A percentile compares a stretch with the other conserved stretches of the same genome.
Conservation (phyloP, 495 filamentous ascomycete genomes). For the Tuber borchii region DNA sequence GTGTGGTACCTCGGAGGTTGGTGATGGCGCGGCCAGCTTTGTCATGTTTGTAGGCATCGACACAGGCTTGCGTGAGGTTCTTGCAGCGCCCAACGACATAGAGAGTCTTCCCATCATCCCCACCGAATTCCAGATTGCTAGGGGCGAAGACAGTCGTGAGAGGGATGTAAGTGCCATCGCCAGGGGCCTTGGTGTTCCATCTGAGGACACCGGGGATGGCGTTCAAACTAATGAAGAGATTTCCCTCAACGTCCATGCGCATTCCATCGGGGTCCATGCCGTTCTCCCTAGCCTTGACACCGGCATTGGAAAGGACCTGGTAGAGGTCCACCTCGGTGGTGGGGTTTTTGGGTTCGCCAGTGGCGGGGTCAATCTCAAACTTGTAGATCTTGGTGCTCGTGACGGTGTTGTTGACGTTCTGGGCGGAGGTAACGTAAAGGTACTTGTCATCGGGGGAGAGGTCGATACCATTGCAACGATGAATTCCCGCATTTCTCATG, state of each 20-base stretch:
- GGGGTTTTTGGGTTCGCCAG: slow-evolving; percentile 14
- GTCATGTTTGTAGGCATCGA: slow-evolving; percentile 19
- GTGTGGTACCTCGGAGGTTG: slow-evolving; percentile 7
- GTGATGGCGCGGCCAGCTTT: slow-evolving; percentile 16
- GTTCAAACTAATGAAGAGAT: slow-evolving; percentile 25
- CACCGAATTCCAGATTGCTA: slow-evolving; percentile 31
- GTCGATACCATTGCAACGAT: slow-evolving; percentile 28
- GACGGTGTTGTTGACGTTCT: slow-evolving; percentile 15
- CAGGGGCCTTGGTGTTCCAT: slow-evolving; percentile 15
- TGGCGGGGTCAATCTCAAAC: slow-evolving; percentile 18
- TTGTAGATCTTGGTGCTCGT: slow-evolving; percentile 8
- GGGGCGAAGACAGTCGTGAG: slow-evolving; percentile 21
- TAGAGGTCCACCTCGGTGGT: slow-evolving; percentile 17
- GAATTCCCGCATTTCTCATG: slow-evolving; percentile 7
- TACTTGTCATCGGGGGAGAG: slow-evolving; percentile 19
- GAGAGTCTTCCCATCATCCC: slow-evolving; percentile 27
- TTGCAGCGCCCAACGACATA: slow-evolving; percentile 25
- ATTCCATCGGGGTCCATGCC: slow-evolving; percentile 31
- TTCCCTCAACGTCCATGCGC: slow-evolving; percentile 24
- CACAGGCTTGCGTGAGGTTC: slow-evolving; percentile 9
- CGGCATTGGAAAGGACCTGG: background rate
- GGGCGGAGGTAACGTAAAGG: slow-evolving; percentile 24
- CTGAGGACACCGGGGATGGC: slow-evolving; percentile 17
- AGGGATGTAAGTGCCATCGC: background rate
- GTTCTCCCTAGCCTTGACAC: background rate